These are phyloP conservation scores for Tricholoma sp. DNA, from an alignment of 768 basidiomycete genomes.

Conservation along the genomic window DNA sequence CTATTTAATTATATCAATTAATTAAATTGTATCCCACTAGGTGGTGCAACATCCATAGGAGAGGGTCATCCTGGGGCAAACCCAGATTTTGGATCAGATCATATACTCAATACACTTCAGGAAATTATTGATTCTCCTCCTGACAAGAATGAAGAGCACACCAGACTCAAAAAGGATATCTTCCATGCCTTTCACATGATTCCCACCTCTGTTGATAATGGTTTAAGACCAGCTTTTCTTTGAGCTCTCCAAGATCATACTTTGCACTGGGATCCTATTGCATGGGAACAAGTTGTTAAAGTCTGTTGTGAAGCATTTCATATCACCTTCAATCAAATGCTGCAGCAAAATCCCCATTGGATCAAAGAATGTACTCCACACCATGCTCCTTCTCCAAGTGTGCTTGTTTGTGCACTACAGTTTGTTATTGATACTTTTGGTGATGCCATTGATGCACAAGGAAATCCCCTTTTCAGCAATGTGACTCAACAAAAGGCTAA, in stretches of 20 bases:
- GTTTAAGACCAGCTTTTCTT: conserved; percentile 14
- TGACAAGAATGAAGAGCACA: background rate
- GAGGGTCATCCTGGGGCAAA: background rate
- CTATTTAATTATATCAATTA: background rate
- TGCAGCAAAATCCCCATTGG: conserved; percentile 13
- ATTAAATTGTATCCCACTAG: background rate
- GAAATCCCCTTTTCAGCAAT: conserved; percentile 10
- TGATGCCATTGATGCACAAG: conserved; percentile 16
- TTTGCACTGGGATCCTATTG: conserved; percentile 19
- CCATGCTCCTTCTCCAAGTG: conserved; percentile 15
- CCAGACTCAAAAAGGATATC: conserved; percentile 17
- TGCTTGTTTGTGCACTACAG: conserved; percentile 16
- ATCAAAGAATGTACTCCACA: conserved; percentile 14
- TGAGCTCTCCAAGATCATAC: conserved; percentile 18
- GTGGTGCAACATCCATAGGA: background rate
- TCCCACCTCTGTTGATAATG: conserved; percentile 12
- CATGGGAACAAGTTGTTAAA: conserved; percentile 9
- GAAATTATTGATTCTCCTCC: background rate
- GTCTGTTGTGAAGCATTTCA: conserved; percentile 11
- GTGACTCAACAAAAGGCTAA: conserved; percentile 12
- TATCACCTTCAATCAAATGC: conserved; percentile 17
- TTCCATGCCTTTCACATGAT: conserved; percentile 21
- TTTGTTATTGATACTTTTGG: conserved; percentile 16
- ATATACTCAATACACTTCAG: background rate
- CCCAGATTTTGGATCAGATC: background rate